These are phyloP conservation scores for Cladosporium sp. DNA, from an alignment of 2,329 filamentous ascomycete species.

Conservation along the genomic window DNA sequence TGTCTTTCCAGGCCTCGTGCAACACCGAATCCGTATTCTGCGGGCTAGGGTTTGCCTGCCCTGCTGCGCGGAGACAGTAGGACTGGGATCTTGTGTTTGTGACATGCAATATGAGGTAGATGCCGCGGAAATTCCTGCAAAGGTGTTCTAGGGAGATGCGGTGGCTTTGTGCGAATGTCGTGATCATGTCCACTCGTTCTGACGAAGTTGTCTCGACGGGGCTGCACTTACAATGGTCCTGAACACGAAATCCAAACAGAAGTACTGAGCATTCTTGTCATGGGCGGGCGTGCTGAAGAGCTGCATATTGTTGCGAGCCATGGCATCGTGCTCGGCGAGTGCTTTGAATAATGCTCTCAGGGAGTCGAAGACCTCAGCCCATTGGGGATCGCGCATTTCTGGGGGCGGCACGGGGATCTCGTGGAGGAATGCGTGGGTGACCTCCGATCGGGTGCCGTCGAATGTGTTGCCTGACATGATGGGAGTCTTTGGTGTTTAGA, in stretches of 20 bases:
- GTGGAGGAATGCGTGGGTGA: too few species aligned
- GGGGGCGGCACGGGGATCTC: too few species aligned
- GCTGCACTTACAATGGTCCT: not conserved
- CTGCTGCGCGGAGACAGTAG: not conserved
- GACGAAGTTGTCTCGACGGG: too few species aligned
- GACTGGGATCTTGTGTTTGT: not conserved
- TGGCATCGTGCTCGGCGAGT: not conserved
- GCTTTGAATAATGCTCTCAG: not conserved
- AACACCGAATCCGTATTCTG: too few species aligned
- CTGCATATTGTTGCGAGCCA: conserved; percentile 3
- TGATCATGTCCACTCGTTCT: too few species aligned
- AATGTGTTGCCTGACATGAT: too few species aligned
- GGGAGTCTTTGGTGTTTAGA: too few species aligned
- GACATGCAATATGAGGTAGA: too few species aligned
- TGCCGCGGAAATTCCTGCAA: too few species aligned
- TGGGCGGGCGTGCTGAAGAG: not conserved
- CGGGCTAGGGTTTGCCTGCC: not conserved
- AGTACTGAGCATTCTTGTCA: conserved; percentile 7
- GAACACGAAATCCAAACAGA: not conserved
- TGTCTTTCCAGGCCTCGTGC: not conserved
- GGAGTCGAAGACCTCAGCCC: not conserved
- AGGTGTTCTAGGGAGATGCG: too few species aligned
- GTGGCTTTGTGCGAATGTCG: too few species aligned
- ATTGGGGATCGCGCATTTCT: not conserved
- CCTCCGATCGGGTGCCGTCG: too few species aligned